Percentiles rank a stretch among this genome's conserved stretches.
These are phyloP conservation scores for Scleromitrula shiraiana DNA, from an alignment of 2,329 filamentous ascomycete genomes.

Conservation along the genomic window DNA sequence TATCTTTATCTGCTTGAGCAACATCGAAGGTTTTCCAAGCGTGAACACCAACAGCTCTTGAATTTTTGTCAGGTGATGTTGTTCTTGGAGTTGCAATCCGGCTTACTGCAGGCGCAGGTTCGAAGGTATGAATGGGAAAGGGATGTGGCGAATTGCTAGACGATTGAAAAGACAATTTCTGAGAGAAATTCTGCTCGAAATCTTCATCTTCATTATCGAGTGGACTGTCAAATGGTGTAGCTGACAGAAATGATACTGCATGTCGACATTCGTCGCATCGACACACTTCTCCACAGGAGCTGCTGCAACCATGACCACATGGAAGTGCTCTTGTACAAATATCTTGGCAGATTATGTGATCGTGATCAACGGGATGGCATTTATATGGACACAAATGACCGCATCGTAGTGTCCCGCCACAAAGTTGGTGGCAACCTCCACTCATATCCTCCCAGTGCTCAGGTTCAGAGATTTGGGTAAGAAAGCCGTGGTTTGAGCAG, in stretches of 20 bases:
- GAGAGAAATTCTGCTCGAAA: too few relatives aligned
- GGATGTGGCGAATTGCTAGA: too few relatives aligned
- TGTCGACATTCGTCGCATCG: slow-evolving; percentile 18
- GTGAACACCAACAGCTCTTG: neutral
- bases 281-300: slow-evolving; percentile 20
- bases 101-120: too few relatives aligned
- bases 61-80: neutral
- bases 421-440: slow-evolving; percentile 45
- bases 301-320: slow-evolving; percentile 28
- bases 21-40: neutral
- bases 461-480: slow-evolving; percentile 43
- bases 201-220: neutral
- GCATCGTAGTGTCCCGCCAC: slow-evolving; percentile 30
- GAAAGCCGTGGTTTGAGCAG: slow-evolving; percentile 51
- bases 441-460: slow-evolving; percentile 44
- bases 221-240: neutral
- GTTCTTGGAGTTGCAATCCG: too few relatives aligned
- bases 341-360: slow-evolving; percentile 18
- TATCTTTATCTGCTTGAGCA: neutral
- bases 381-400: slow-evolving; percentile 24
- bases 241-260: neutral
- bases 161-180: too few relatives aligned
- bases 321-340: slow-evolving; percentile 17
- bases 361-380: slow-evolving; percentile 27
- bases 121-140: too few relatives aligned